Evolutionary conservation across 768 basidiomycete species (phyloP).

Genomic region (Boletales sp.): DNA sequence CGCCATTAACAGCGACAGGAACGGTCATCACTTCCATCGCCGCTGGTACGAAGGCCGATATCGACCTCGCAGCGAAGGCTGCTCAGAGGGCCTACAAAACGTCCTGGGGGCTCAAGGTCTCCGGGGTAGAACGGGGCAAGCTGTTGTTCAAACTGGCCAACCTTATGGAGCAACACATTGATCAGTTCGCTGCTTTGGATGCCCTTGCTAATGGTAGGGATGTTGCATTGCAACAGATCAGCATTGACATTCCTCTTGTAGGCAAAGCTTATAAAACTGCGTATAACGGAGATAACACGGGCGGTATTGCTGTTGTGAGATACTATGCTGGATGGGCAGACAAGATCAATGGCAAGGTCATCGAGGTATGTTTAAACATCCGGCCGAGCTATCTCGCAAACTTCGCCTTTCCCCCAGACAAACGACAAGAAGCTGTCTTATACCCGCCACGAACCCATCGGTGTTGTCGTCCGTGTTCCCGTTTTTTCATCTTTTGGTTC

Average conservation of each 20-base stretch:
- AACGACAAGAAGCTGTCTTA: constrained; percentile 16
- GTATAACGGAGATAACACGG: constrained; percentile 45
- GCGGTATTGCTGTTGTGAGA: constrained; percentile 38
- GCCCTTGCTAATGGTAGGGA: constrained; percentile 58
- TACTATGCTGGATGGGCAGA: constrained; percentile 94
- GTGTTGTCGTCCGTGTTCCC: constrained; percentile 13
- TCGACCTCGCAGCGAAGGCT: constrained; percentile 70
- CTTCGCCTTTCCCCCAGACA: constrained; percentile 20
- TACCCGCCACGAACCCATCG: constrained; percentile 20
- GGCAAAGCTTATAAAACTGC: constrained; percentile 55
- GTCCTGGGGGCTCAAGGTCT: constrained; percentile 62
- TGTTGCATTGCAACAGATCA: neutral
- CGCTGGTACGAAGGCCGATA: constrained; percentile 63
- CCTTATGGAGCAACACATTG: constrained; percentile 57
- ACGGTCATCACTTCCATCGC: constrained; percentile 52
- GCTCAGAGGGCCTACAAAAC: constrained; percentile 61
- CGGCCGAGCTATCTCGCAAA: neutral
- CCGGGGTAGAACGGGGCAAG: constrained; percentile 49
- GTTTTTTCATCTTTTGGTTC: too few relatives aligned
- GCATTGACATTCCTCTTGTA: constrained; percentile 8
- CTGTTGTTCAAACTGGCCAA: constrained; percentile 62
- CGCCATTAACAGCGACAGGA: constrained; percentile 50
- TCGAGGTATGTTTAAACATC: constrained; percentile 40
- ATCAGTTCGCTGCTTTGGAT: constrained; percentile 72
- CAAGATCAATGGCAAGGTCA: constrained; percentile 73